phyloP scores from a whole-genome alignment of 148 eudicot genomes.

The Chenopodium formosanum region DNA sequence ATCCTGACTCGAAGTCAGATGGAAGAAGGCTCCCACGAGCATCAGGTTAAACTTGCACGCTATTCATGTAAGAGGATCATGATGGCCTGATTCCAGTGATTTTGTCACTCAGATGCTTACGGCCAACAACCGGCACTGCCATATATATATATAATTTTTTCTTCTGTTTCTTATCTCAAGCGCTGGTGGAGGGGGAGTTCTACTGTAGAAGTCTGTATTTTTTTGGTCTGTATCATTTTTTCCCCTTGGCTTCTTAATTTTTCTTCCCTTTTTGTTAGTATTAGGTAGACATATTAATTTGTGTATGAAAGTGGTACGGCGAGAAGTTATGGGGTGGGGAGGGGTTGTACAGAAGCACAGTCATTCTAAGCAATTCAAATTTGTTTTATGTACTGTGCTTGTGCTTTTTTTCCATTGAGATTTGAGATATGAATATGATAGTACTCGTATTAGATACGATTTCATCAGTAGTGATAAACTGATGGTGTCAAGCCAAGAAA shows the following conservation, averaged over 20 bases:
- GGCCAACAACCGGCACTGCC: not conserved
- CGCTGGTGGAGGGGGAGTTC: not conserved
- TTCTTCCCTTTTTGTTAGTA: not conserved
- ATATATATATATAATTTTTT: not conserved
- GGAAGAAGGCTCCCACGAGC: conserved; percentile 41
- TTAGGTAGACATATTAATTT: conserved; percentile 22
- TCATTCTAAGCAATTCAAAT: conserved; percentile 28
- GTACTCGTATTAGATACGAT: not conserved
- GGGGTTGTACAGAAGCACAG: conserved; percentile 27
- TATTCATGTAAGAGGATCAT: conserved; percentile 1
- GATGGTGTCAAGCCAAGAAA: too few relatives aligned
- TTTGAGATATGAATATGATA: not conserved
- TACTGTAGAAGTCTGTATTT: conserved; percentile 10
- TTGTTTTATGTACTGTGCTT: conserved; percentile 11
- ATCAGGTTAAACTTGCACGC: conserved; percentile 20
- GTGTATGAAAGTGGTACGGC: conserved; percentile 21
- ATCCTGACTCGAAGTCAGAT: conserved; percentile 67
- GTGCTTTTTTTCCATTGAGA: not conserved
- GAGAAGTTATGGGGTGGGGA: not conserved
- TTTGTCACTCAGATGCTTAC: conserved; percentile 1
- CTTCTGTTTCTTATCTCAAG: not conserved
- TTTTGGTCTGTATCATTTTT: conserved; percentile 10
- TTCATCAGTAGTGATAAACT: not conserved
- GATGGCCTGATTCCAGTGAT: not conserved
- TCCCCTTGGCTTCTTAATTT: not conserved